Conservation (phyloP, 176 grass and related monocot genomes). For the Zoysia japonica region DNA sequence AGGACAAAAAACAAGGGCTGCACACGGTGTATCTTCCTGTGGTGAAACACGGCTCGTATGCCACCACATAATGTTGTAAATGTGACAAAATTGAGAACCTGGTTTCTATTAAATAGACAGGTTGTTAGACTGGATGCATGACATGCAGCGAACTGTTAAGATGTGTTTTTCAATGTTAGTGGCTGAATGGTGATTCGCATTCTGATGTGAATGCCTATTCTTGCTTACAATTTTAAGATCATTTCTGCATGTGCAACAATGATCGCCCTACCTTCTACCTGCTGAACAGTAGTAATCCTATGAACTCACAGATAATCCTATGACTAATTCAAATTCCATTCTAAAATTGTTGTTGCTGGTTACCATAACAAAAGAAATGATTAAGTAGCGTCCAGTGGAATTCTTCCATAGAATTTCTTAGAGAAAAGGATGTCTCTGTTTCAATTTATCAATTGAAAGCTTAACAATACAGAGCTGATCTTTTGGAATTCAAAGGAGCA, state of each 20-base stretch:
- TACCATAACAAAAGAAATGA: no score
- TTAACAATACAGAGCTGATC: no score
- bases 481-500: no score
- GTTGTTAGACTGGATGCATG: neutral
- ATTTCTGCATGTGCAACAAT: no score
- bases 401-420: no score
- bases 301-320: no score
- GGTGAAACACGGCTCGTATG: conserved; percentile 33
- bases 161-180: neutral
- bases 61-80: conserved; percentile 38
- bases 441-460: no score
- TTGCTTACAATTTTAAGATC: neutral
- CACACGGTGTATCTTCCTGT: conserved; percentile 26
- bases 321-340: no score
- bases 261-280: neutral
- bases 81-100: conserved; percentile 23
- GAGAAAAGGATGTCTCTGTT: no score
- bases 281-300: neutral
- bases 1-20: neutral
- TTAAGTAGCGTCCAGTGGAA: no score
- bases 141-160: neutral
- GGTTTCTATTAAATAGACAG: conserved; percentile 37
- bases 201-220: neutral
- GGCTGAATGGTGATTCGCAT: neutral
- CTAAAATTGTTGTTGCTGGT: no score